Base-by-base conservation (phyloP, 805 yeast species). In the Naumovozyma baii region DNA sequence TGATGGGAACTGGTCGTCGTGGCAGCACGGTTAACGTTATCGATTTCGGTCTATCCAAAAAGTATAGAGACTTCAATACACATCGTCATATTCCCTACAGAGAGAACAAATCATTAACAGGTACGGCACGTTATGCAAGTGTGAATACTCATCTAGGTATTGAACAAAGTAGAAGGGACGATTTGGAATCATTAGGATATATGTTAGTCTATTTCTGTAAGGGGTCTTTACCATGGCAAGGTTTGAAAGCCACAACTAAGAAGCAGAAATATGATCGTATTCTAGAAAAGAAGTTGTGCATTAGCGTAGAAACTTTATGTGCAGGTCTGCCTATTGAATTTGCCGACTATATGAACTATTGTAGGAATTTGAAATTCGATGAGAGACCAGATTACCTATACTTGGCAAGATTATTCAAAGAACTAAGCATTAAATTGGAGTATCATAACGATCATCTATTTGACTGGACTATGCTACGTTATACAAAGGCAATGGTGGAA, bases 211-310 rank as follows among this genome's bases (percentile, higher is more conserved):
- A 90, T 67, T 90, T 90, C 60, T 83, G 95, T 64, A 78, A 95
- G 44, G 97, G 98, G 35, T 83, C 95, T 15, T 75, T 90, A 55
- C 98, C 98, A 40, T 90, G 98, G 98, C 98, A 90, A 66, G 98
- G 98, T 4, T 74, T 90, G 55, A 87, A 88, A 65, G 98, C 98
- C 31, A 94, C 90, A 18, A 86, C 96, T n/a, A 90, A 90, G 68
- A 84, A 94, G 67, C 97, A 90, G 64, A 90, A 92, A 66, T 90
- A 90, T 64, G 97, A 90, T 67, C 76, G 96, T 46, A 92, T 90
- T 53, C 81, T 92, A 80, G 97, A 92, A 63, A 85, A 85, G 70
- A 90, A 90, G 64, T 78, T 90, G 78, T 78, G 94, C 36, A 87
- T 95, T 10, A 83, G 94, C 28, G 77, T 90, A 31, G 94, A 86